Percentiles rank a stretch among this genome's conserved stretches.
Evolutionary conservation across 805 yeast genomes (phyloP).

Genomic region (Starmera dryadoides): DNA sequence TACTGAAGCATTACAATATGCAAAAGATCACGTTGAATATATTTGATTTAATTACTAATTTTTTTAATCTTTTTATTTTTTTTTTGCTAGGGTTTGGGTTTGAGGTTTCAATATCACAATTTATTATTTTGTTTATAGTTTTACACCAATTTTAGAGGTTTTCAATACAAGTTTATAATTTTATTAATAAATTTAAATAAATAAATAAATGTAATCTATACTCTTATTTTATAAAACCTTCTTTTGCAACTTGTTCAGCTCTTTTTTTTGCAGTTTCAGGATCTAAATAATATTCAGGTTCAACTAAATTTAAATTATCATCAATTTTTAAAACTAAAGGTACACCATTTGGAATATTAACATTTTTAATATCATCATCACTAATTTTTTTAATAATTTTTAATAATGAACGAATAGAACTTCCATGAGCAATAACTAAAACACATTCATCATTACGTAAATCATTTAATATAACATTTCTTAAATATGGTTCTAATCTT

Average conservation of each 20-base stretch:
- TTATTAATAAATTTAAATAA: not conserved
- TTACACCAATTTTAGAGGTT: too few species aligned
- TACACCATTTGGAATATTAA: constrained; percentile 80
- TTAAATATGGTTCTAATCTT: constrained; percentile 54
- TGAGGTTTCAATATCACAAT: too few species aligned
- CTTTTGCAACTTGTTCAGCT: constrained; percentile 74
- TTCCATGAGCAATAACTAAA: constrained; percentile 73
- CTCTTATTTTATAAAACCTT: constrained; percentile 40
- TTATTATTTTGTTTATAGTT: too few species aligned
- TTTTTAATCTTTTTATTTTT: too few species aligned
- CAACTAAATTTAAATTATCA: constrained; percentile 38
- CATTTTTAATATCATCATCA: constrained; percentile 61
- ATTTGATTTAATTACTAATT: constrained; percentile 8
- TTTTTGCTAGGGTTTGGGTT: too few species aligned
- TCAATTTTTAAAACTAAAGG: constrained; percentile 67
- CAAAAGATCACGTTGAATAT: constrained; percentile 73
- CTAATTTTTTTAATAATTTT: constrained; percentile 60
- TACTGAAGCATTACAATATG: constrained; percentile 63
- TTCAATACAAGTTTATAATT: too few species aligned
- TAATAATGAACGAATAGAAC: constrained; percentile 69
- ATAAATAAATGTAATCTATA: not conserved
- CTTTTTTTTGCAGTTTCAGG: constrained; percentile 75
- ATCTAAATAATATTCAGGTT: constrained; percentile 63
- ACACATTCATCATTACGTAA: constrained; percentile 47
- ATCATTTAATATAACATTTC: constrained; percentile 41